A percentile compares a stretch with the other conserved stretches of the same genome.
Conservation (phyloP, 2,329 filamentous ascomycete species). For the Apiospora sp. region DNA sequence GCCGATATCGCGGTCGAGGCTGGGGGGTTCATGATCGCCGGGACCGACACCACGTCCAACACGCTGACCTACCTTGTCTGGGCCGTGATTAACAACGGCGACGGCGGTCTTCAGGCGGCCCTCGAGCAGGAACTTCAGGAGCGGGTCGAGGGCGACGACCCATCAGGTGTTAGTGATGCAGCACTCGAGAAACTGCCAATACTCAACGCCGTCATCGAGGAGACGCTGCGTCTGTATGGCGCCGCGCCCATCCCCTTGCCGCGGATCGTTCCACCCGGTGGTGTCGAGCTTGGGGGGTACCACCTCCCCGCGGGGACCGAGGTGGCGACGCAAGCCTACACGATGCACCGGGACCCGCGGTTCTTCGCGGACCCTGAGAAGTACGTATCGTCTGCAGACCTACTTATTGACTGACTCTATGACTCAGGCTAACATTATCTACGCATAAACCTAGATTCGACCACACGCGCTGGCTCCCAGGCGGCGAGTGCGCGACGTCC, state of each 20-base stretch:
- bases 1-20: conserved; percentile 43
- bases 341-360: conserved; percentile 48
- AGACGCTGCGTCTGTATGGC: conserved; percentile 50
- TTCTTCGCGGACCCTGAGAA: not conserved
- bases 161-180: not conserved
- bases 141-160: not conserved
- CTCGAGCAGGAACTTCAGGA: not conserved
- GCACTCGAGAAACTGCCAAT: conserved; percentile 43
- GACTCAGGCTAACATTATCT: too few species aligned
- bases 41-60: conserved; percentile 60
- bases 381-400: not conserved
- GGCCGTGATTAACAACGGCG: conserved; percentile 43
- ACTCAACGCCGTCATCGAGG: conserved; percentile 50
- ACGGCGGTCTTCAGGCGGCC: conserved; percentile 35
- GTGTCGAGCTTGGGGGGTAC: conserved; percentile 45
- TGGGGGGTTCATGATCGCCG: conserved; percentile 55
- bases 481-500: not conserved
- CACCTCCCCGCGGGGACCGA: conserved; percentile 46
- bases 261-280: conserved; percentile 45
- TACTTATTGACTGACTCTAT: not conserved
- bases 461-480: conserved; percentile 8
- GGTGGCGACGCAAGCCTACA: conserved; percentile 51
- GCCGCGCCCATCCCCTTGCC: conserved; percentile 48
- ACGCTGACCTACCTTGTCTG: conserved; percentile 57
- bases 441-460: not conserved